Evolutionary conservation across 2,329 filamentous ascomycete genomes (phyloP), one percentile per base, ranked within the genome.

Genomic region (Fusarium marasasianum): DNA sequence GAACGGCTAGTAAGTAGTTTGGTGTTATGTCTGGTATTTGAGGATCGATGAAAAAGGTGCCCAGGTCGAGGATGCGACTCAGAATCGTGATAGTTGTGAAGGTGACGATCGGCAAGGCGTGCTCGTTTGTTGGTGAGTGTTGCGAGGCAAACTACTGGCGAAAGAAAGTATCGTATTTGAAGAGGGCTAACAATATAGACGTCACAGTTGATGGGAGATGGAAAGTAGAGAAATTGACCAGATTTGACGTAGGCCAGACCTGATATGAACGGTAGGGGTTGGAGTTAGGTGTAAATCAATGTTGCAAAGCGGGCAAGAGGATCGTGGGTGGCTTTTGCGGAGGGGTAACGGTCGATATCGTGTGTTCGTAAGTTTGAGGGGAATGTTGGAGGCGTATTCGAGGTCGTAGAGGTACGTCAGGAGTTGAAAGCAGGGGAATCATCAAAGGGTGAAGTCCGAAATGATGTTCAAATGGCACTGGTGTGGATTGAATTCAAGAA

Each of bases 251-350:
- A 35, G 29, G 35, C 48, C 29, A 40, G 50, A 48, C 43, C 69
- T 44, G 58, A 56, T 51, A 44, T 56, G 65, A 41, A 37, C 58
- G 72, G 67, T 66, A 59, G 58, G 69, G 64, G 65, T 60, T 35
- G 54, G 26, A 9, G 57, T 73, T 40, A 20, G 43, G 40, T 63
- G 55, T 60, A 44, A 54, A 67, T 50, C 33, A 62, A 61, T 31
- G 63, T 68, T 67, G 76, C 69, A 77, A 69, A 65, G 60, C 58
- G 64, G 57, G 66, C 58, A 57, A 66, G 53, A 56, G 35, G 55
- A 48, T 60, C 59, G 51, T 40, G 37, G 43, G 15, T 40, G 47
- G 38, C 47, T 29, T 41, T 55, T 55, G 38, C 35, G 35, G 18
- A 50, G 17, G 35, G 33, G 37, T 41, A 22, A 31, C 47, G 48